Evolutionary conservation across 352 stramenopile species (phyloP), one percentile per base, ranked within the genome.

Genomic region (Phytophthora europaea): DNA sequence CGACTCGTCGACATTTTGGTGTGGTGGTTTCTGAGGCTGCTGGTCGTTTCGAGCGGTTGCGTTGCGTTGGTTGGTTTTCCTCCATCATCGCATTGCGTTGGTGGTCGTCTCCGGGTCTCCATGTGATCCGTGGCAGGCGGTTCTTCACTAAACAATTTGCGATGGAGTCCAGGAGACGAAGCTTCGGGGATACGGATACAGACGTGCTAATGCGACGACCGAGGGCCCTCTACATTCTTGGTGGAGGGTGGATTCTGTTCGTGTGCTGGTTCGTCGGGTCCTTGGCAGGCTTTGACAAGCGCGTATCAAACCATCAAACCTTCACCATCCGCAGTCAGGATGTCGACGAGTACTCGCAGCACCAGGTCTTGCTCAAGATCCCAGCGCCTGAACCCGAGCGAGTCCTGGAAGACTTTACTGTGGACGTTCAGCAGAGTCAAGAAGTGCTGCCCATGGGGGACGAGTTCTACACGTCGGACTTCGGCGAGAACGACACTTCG

Each of bases 391-490:
- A 70, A 48, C 45, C 28, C 33, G 28, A 59, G 34, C 23, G 22
- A n/a, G 22, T 20, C 53, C 15, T 61, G 9, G 18, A 65, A 48
- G 48, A 68, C n/a, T 48, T 65, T 10, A 62, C 57, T 9, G 48
- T 75, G 10, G 72, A 78, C 9, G 72, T 78, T n/a, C 26, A 57
- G 15, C 60, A 65, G 31, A 74, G 65, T 63, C 71, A 23, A 22
- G 71, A 74, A 22, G 2, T 55, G 31, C n/a, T 81, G 43, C 76
- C 80, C 16, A 90, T 90, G 84, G 51, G 57, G 28, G 31, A 82
- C 4, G 54, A 78, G 10, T 91, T 91, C 64, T 91, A 91, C 72
- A 81, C 64, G 4, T 82, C 78, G 0, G 36, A 53, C 1, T 81
- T 79, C 31, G 10, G 34, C 4, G 58, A 66, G 31, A 60, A 75